Percentiles rank a stretch among this genome's conserved stretches.
phyloP scores from a whole-genome alignment of 2,329 filamentous ascomycete genomes.

The Neopestalotiopsis sp. region DNA sequence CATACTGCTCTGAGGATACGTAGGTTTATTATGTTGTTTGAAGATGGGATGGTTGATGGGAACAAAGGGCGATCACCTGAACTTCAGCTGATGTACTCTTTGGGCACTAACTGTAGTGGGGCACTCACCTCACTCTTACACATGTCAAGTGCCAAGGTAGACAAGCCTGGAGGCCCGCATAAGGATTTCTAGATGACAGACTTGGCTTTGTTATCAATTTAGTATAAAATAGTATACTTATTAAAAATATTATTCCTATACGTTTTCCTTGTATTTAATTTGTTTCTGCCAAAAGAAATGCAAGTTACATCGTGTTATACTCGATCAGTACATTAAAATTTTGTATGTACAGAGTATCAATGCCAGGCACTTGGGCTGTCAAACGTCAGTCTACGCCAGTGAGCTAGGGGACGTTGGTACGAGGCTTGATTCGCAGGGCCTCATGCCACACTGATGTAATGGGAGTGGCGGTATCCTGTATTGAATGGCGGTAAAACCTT shows the following conservation, averaged over 20 bases:
- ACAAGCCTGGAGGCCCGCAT: neutral
- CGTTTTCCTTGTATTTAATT: no score
- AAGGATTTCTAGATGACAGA: neutral
- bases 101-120: slow-evolving; percentile 2
- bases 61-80: slow-evolving; percentile 4
- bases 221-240: no score
- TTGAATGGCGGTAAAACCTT: no score
- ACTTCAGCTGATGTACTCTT: slow-evolving; percentile 1
- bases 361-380: neutral
- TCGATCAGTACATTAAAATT: no score
- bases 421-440: no score
- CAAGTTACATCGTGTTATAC: no score
- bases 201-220: neutral
- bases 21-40: neutral
- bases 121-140: neutral
- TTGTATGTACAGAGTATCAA: neutral
- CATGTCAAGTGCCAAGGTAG: neutral
- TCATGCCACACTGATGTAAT: no score
- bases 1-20: slow-evolving; percentile 40
- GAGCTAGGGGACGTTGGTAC: no score
- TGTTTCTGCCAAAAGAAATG: no score
- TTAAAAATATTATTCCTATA: no score
- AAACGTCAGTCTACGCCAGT: neutral
- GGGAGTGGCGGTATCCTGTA: no score
- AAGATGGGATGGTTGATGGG: neutral